These are phyloP conservation scores for Baudoinia panamericana DNA, from an alignment of 495 filamentous ascomycete species.

Conservation along the genomic window DNA sequence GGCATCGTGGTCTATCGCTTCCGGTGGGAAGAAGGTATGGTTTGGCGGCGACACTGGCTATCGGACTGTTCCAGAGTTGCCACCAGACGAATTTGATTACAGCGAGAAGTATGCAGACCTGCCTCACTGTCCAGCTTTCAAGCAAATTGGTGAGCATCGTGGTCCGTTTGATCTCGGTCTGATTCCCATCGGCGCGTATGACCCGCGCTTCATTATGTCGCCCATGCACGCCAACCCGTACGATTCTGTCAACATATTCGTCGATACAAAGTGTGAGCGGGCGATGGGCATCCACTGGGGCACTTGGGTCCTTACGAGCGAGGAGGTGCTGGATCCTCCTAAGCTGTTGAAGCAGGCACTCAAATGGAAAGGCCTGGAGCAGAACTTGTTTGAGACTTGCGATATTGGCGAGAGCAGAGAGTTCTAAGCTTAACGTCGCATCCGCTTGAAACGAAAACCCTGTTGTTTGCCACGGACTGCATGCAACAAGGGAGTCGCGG, in stretches of 20 bases:
- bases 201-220: slow-evolving; percentile 46
- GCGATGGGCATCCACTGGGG: slow-evolving; percentile 93
- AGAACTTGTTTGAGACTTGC: slow-evolving; percentile 73
- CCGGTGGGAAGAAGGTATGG: slow-evolving; percentile 60
- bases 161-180: slow-evolving; percentile 88
- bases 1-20: slow-evolving; percentile 72
- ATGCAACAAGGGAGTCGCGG: too few species aligned
- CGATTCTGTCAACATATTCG: slow-evolving; percentile 82
- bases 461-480: too few species aligned
- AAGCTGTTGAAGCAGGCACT: slow-evolving; percentile 63
- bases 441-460: too few species aligned
- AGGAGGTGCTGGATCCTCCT: slow-evolving; percentile 78
- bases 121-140: slow-evolving; percentile 75
- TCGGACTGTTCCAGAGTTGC: slow-evolving; percentile 57
- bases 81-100: slow-evolving; percentile 57
- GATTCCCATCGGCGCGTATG: slow-evolving; percentile 90
- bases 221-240: slow-evolving; percentile 79
- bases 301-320: slow-evolving; percentile 75
- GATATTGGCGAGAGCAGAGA: slow-evolving; percentile 79
- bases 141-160: slow-evolving; percentile 64
- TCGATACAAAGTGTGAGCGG: slow-evolving; percentile 66
- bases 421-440: too few species aligned
- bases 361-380: slow-evolving; percentile 49
- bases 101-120: slow-evolving; percentile 48
- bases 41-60: slow-evolving; percentile 72